Base-by-base conservation (phyloP, 1,284 basidiomycete species). In the Cryptococcus wingfieldii region DNA sequence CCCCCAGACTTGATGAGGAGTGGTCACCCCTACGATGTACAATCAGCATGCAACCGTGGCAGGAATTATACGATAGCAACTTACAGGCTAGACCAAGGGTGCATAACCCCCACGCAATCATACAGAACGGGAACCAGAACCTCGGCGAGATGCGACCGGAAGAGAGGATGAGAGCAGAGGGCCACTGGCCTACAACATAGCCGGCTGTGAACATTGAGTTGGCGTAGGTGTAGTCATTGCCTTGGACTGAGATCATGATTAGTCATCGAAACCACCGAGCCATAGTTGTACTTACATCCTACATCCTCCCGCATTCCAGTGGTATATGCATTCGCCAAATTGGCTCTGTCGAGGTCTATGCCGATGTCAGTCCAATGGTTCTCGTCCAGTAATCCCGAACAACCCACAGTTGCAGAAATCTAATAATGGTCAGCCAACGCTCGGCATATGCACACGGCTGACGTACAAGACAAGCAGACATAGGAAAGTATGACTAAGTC, bases 91-190 rank as follows among this genome's bases (percentile, higher is more conserved):
- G 38, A n/a, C 54, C 66, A 2, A 69, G 49, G 18, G 66, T 68
- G 47, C 64, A 65, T 12, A 71, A 10, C 8, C 71, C 71, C 69
- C 70, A 72, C 12, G 55, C 56, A 18, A 59, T 42, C 38, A 64
- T 63, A 50, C 70, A 72, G 53, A 69, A 67, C 2, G 71, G 71
- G 58, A 74, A 71, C 68, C 66, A 71, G 53, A 72, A 51, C 12
- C 69, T 52, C 5, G 71, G 67, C 4, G 65, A 62, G 34, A 74
- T 62, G 1, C 71, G 55, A 0, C 67, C 67, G 0, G 69, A 71
- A 1, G 70, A 68, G 3, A 74, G 57, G 45, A 74, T 64, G 44
- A 74, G 41, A 1, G 68, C 69, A 5, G 60, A 62, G 1, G 69
- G 68, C 59, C 59, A 63, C 55, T 72, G 67, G 1, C 71, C 71